A percentile compares a stretch with the other conserved stretches of the same genome.
These are phyloP conservation scores for Triticum dicoccoides DNA, from an alignment of 176 grass and related monocot species.

Conservation along the genomic window DNA sequence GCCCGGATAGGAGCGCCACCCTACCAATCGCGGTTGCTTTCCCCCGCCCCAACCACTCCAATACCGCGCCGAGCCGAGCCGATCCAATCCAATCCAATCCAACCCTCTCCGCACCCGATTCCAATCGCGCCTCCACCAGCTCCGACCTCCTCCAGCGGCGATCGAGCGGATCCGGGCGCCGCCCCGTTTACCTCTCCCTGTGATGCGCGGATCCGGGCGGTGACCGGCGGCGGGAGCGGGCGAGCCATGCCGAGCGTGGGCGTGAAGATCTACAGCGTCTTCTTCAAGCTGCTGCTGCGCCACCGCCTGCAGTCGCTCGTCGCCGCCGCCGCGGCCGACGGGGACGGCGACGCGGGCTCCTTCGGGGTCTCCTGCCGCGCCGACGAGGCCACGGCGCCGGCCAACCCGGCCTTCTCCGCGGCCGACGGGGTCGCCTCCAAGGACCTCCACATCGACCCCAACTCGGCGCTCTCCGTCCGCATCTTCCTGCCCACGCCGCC, in stretches of 20 bases:
- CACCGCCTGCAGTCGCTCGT: slow-evolving; percentile 77
- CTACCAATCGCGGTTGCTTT: slow-evolving; percentile 31
- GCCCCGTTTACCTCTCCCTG: neutral
- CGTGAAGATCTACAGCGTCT: slow-evolving; percentile 96
- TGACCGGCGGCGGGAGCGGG: slow-evolving; percentile 4
- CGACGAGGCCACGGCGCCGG: slow-evolving; percentile 67
- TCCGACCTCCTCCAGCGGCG: neutral
- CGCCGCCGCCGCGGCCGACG: neutral
- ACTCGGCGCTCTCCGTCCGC: slow-evolving; percentile 60
- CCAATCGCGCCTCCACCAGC: neutral
- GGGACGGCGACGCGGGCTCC: neutral
- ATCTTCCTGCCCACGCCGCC: slow-evolving; percentile 77
- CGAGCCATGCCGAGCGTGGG: slow-evolving; percentile 76
- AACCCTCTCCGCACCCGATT: neutral
- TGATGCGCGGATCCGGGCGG: slow-evolving; percentile 51
- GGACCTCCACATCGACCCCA: slow-evolving; percentile 81
- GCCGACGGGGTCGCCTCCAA: slow-evolving; percentile 71
- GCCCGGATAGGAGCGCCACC: neutral
- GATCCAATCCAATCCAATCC: neutral
- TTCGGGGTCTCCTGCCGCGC: slow-evolving; percentile 65
- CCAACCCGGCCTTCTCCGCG: slow-evolving; percentile 68
- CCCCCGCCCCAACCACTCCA: slow-evolving; percentile 34
- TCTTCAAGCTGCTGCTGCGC: slow-evolving; percentile 90
- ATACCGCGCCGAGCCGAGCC: neutral
- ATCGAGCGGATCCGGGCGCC: slow-evolving; percentile 19